These are phyloP conservation scores for Leptodermis oblonga DNA, from an alignment of 257 asterid species.

Conservation along the genomic window DNA sequence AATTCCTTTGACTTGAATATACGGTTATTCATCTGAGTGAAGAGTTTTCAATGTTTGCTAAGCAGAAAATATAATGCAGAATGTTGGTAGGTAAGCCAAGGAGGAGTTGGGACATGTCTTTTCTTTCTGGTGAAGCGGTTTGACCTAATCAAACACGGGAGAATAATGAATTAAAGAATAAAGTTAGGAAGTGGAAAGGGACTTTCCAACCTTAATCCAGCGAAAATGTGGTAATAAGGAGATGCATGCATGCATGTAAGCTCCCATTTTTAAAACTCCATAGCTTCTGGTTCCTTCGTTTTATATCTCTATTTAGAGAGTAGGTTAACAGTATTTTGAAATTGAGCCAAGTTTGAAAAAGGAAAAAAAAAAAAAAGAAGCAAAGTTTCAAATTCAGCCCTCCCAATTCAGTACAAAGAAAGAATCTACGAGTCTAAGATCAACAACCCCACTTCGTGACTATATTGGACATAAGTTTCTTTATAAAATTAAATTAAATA, in stretches of 20 bases:
- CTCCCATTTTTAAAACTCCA: too few relatives aligned
- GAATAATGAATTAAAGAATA: slow-evolving; percentile 24
- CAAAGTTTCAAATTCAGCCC: not conserved
- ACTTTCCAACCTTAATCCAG: slow-evolving; percentile 76
- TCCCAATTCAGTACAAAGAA: slow-evolving; percentile 1
- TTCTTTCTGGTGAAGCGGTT: not conserved
- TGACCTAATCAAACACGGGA: slow-evolving; percentile 14
- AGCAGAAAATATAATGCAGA: not conserved
- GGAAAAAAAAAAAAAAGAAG: too few relatives aligned
- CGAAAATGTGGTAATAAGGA: slow-evolving; percentile 49
- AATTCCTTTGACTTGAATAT: not conserved
- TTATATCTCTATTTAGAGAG: too few relatives aligned
- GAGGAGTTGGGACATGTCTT: slow-evolving; percentile 1
- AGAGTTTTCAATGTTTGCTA: not conserved
- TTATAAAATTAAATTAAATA: too few relatives aligned
- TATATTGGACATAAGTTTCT: too few relatives aligned
- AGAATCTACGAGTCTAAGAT: too few relatives aligned
- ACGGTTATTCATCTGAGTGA: not conserved
- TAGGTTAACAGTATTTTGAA: too few relatives aligned
- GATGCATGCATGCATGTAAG: slow-evolving; percentile 32
- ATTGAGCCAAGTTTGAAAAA: too few relatives aligned
- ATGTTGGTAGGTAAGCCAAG: slow-evolving; percentile 9
- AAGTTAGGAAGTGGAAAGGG: slow-evolving; percentile 64
- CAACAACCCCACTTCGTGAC: too few relatives aligned
- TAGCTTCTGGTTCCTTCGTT: too few relatives aligned